Base-by-base conservation (phyloP, 805 yeast genomes). In the Torulaspora microellipsoides region DNA sequence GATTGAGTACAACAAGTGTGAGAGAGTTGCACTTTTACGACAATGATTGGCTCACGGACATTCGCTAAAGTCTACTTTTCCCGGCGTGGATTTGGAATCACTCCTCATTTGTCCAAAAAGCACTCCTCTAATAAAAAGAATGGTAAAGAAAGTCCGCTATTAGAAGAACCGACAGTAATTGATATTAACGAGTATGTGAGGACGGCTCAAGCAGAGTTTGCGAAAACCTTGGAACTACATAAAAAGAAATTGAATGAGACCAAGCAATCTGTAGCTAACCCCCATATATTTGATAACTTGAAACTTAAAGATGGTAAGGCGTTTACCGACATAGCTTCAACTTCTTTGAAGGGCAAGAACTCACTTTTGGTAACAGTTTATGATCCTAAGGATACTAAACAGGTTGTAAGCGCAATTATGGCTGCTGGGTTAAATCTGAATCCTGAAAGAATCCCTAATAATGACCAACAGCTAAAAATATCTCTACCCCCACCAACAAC, bases 291-390 rank as follows among this genome's bases (percentile, higher is more conserved):
- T 53, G 83, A 84, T 59, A 60, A 72, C 4, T 62, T 89, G 46
- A 61, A 62, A 32, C 73, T 91, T 13, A 70, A 75, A 11, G 69
- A 73, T 39, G 62, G 68, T 7, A 60, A 58, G 1, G 72, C 72
- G 2, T 83, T 83, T 59, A 75, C 78, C 2, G 71, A 80, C 27
- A 65, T 87, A 25, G 95, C 95, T 1, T 82, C 81, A 48, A 82
- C 91, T 2, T 68, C 83, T 0, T 53, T 78, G 40, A 83, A 83
- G 52, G 93, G 91, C 6, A 70, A 73, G 23, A 75, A 85, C 54
- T 72, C 78, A 52, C 70, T 87, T 40, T 65, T 77, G 27, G 77
- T 91, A n/a, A 88, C 96, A 0, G 90, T 89, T 1, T 91, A 83
- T 63, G 96, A 91, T 57, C 95, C 95, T 6, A 73, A 72, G 40